A percentile compares a stretch with the other conserved stretches of the same genome.
phyloP scores from a whole-genome alignment of 208 protist species.

The Kentomonas sorsogonicus region DNA sequence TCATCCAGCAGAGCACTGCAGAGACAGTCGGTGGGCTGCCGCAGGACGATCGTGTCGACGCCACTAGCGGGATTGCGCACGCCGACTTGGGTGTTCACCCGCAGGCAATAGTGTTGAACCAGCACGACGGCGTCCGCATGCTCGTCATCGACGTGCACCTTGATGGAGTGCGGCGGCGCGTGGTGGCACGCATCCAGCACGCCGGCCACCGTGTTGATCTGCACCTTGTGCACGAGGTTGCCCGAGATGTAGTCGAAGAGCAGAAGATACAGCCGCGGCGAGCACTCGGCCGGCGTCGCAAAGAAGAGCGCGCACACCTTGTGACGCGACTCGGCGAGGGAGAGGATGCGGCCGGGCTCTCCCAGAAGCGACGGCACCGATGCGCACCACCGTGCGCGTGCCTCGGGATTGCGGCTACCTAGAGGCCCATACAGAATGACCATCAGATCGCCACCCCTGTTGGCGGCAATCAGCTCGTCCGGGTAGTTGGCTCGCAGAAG shows the following conservation, averaged over 20 bases:
- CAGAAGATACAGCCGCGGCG: conserved; percentile 50
- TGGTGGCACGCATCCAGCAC: conserved; percentile 33
- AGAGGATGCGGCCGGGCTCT: conserved; percentile 28
- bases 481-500: conserved; percentile 35
- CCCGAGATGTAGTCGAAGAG: conserved; percentile 43
- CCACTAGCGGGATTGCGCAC: conserved; percentile 63
- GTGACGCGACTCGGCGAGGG: conserved; percentile 43
- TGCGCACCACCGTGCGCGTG: conserved; percentile 44
- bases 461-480: conserved; percentile 43
- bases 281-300: conserved; percentile 20
- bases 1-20: conserved; percentile 34
- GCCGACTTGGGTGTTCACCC: conserved; percentile 69
- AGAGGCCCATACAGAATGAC: conserved; percentile 35
- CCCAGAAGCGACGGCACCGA: conserved; percentile 46
- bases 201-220: conserved; percentile 47
- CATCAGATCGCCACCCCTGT: conserved; percentile 48
- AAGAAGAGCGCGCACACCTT: conserved; percentile 42
- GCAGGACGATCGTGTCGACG: conserved; percentile 56
- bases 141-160: conserved; percentile 41
- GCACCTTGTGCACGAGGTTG: conserved; percentile 46
- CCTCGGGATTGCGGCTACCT: neutral
- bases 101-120: conserved; percentile 52
- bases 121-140: conserved; percentile 40
- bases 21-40: conserved; percentile 22
- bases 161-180: conserved; percentile 49